Evolutionary conservation across 257 asterid genomes (phyloP).

Genomic region (Phtheirospermum japonicum): DNA sequence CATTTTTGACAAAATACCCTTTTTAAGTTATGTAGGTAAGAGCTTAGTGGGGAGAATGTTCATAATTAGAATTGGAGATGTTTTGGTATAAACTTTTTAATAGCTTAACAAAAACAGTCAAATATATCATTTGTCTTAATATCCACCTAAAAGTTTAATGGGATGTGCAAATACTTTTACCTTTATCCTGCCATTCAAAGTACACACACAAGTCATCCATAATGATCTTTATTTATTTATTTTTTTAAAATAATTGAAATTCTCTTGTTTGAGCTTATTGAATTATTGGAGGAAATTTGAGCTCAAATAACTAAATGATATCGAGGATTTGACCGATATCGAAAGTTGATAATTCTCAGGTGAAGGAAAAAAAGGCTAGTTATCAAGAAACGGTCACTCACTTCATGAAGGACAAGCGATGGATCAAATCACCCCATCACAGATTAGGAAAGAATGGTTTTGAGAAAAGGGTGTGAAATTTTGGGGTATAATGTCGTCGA

Average conservation of each 20-base stretch:
- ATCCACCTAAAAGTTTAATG: conserved; percentile 1
- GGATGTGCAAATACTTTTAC: not conserved
- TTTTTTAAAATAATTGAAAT: not conserved
- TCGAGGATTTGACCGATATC: too few relatives aligned
- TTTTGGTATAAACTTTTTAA: not conserved
- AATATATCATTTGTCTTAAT: not conserved
- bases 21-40: not conserved
- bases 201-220: not conserved
- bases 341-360: too few relatives aligned
- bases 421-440: too few relatives aligned
- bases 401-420: too few relatives aligned
- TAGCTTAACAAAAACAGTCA: conserved; percentile 4
- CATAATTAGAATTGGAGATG: conserved; percentile 7
- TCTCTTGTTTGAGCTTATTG: conserved; percentile 12
- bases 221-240: not conserved
- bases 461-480: too few relatives aligned
- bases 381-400: too few relatives aligned
- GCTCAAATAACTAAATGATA: too few relatives aligned
- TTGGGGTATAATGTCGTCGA: too few relatives aligned
- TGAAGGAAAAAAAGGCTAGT: too few relatives aligned
- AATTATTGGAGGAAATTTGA: not conserved
- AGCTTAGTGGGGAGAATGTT: not conserved
- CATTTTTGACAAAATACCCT: conserved; percentile 11
- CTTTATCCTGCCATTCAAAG: not conserved
- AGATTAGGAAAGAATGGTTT: too few relatives aligned